Percentiles rank a stretch among this genome's conserved stretches.
Conservation (phyloP, 345 rosid species). For the Citropsis articulata region DNA sequence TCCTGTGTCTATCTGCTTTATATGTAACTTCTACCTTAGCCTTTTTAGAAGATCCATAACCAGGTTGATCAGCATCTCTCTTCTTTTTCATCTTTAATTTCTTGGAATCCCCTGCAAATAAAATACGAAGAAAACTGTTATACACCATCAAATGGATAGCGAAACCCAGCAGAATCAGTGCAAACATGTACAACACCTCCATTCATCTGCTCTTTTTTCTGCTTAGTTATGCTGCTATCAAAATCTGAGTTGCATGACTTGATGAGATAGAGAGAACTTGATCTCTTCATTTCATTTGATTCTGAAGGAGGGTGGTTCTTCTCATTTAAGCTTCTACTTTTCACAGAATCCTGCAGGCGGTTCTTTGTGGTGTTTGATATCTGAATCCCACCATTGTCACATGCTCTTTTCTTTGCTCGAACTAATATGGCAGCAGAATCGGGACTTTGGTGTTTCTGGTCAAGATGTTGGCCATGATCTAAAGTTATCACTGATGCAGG, state of each 20-base stretch:
- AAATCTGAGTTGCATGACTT: constrained; percentile 18
- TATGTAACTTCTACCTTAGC: constrained; percentile 30
- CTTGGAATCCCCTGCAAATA: constrained; percentile 35
- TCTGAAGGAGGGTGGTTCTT: constrained; percentile 29
- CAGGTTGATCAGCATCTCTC: constrained; percentile 39
- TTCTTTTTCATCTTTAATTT: constrained; percentile 40
- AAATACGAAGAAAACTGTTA: constrained; percentile 13
- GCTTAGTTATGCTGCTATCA: constrained; percentile 9
- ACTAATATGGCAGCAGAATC: constrained; percentile 21
- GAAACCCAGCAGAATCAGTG: neutral
- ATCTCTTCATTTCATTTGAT: constrained; percentile 24
- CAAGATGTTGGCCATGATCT: constrained; percentile 19
- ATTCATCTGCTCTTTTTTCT: constrained; percentile 14
- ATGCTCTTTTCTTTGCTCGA: constrained; percentile 31
- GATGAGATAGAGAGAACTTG: constrained; percentile 12
- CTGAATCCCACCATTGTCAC: constrained; percentile 21
- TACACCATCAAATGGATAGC: neutral
- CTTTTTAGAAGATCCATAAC: constrained; percentile 37
- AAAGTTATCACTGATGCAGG: constrained; percentile 20
- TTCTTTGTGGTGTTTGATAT: constrained; percentile 34
- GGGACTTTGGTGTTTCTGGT: constrained; percentile 18
- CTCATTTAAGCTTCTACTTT: constrained; percentile 38
- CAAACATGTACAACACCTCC: constrained; percentile 30
- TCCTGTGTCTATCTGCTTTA: constrained; percentile 14
- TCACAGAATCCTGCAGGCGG: constrained; percentile 31